Base-by-base conservation (phyloP, 2,329 filamentous ascomycete species). In the Pseudogymnoascus sp. region DNA sequence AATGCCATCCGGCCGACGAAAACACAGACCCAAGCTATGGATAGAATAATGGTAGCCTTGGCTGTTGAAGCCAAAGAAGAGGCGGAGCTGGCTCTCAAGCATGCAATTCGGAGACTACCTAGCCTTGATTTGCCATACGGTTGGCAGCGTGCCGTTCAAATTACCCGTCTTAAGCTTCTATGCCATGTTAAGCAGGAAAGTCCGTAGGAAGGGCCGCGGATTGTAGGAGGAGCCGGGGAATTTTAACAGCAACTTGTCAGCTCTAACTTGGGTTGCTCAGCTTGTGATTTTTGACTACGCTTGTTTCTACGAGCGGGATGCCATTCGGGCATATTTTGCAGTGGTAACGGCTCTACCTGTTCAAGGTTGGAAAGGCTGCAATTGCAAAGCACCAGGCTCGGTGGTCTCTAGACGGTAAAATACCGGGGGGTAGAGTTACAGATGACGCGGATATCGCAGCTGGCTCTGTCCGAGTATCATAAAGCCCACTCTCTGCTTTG, bases 121-220 rank as follows among this genome's bases (percentile, higher is more conserved):
- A 6, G 65, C 62, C 0, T 33, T 68, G 10, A 68, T 68, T 38
- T 67, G 59, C 24, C 16, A 67, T 0, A 63, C 14, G 14, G 28
- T 67, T n/a, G 14, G 61, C 7, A 66, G 59, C 26, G 11, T 62
- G 14, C 60, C 24, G 28, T 66, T 65, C 16, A 63, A 64, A 37
- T 67, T 35, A 24, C 61, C 24, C 1, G 31, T 67, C 43, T 46
- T 65, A n/a, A 66, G 62, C 38, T 66, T 67, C 40, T 63, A 22
- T 63, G 22, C 33, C 16, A 64, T 59, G 60, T 14, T 43, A 10
- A 56, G 59, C 3, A 24, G 62, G 59, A 63, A 61, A 35, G 59
- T 61, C 62, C 8, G 19, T 50, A 12, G 40, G 41, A n/a, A 62
- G 50, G 31, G 50, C n/a, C 6, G 7, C 1, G 46, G 43, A n/a